Evolutionary conservation across 2,329 filamentous ascomycete species (phyloP), one percentile per base, ranked within the genome.

Genomic region (Colletotrichum sp.): DNA sequence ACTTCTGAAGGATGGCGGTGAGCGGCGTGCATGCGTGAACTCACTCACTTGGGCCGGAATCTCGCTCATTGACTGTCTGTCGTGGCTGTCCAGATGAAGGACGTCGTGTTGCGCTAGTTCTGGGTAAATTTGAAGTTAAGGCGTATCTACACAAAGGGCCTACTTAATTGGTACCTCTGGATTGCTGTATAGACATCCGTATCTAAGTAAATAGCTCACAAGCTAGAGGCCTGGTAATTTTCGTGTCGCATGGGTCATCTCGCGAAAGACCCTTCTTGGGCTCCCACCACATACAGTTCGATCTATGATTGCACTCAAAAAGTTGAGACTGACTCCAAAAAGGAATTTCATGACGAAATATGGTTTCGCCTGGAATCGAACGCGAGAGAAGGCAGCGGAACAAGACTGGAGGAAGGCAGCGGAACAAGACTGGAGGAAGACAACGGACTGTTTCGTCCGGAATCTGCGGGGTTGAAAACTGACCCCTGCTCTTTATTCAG

Each of bases 41-140:
- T 13, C 10, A 2, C 0, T 21, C n/a, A 52, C 10, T 21, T 52
- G 44, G 4, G n/a, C 2, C 3, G 0, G n/a, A 21, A 0, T 1
- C n/a, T 52, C 10, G 44, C 4, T 21, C 44, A n/a, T 2, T 6
- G 8, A 39, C 34, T 16, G 34, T 36, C 34, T 16, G 34, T 16
- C 1, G 34, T 36, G 34, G 34, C 15, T 16, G 34, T 36, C 15
- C 34, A 36, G 34, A 16, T 8, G 34, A 16, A 7, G 7, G 34
- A 16, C 4, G 34, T 39, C 8, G 16, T 18, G 36, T 18, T 10
- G 36, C 16, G 16, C 36, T 18, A 44, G 16, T 44, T 44, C 4
- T 44, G 16, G 36, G 36, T 44, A 44, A 44, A 44, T 0, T 18
- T 18, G 36, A 44, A 1, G 8, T 18, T 9, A 18, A 44, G 36